These are phyloP conservation scores for Zygoascus sp. DNA, from an alignment of 1,139 yeast species.

Conservation along the genomic window DNA sequence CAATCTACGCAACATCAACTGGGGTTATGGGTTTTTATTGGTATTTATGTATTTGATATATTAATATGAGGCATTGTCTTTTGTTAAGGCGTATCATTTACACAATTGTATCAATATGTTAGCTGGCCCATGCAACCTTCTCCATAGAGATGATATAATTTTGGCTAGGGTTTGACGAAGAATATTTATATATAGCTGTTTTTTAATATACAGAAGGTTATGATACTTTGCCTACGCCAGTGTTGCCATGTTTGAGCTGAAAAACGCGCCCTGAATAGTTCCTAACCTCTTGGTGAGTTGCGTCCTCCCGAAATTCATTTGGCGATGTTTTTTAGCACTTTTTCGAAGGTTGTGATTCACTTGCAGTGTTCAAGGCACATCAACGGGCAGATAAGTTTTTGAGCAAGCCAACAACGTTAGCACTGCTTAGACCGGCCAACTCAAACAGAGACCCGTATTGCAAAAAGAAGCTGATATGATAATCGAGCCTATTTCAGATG, in stretches of 20 bases:
- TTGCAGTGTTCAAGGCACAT: too few relatives aligned
- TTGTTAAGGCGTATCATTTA: neutral
- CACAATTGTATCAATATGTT: too few relatives aligned
- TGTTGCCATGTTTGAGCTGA: too few relatives aligned
- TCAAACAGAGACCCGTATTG: too few relatives aligned
- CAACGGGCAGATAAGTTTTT: too few relatives aligned
- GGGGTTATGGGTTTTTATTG: slow-evolving; percentile 12
- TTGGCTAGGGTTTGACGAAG: slow-evolving; percentile 2
- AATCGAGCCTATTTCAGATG: too few relatives aligned
- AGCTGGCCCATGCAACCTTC: neutral
- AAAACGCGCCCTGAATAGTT: too few relatives aligned
- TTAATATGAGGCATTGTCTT: slow-evolving; percentile 12
- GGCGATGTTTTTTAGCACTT: neutral
- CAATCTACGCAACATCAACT: slow-evolving; percentile 5
- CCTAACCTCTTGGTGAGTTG: too few relatives aligned
- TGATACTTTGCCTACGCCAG: neutral
- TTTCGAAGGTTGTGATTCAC: too few relatives aligned
- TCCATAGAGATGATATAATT: neutral
- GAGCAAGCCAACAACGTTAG: too few relatives aligned
- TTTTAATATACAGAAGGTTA: slow-evolving; percentile 1
- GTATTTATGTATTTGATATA: slow-evolving; percentile 13
- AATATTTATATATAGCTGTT: slow-evolving; percentile 7
- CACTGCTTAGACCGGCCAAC: too few relatives aligned
- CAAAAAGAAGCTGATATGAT: too few relatives aligned
- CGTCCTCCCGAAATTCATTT: neutral